Evolutionary conservation across 2,329 filamentous ascomycete species (phyloP), one percentile per base, ranked within the genome.

Genomic region (Colletotrichum higginsianum): DNA sequence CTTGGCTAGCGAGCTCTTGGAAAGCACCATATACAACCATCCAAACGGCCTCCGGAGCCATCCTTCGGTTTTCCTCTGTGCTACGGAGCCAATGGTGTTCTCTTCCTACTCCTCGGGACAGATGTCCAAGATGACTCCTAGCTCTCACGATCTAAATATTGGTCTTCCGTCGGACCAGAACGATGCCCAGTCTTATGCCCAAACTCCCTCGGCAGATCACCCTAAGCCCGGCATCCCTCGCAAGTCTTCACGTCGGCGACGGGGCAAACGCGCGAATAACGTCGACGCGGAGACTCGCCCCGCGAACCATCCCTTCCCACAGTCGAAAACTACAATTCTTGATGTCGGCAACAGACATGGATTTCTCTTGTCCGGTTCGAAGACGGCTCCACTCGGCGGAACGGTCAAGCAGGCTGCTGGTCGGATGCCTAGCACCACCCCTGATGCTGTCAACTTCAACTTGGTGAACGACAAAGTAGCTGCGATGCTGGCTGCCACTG

Each of bases 401-500:
- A 15, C 47, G 4, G 15, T 30, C 21, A 63, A 62, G n/a, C 26
- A 69, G 52, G 40, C 46, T 26, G 47, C 40, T 42, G n/a, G 30
- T 16, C 44, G 9, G 21, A 53, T 42, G 18, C 50, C 40, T n/a
- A 35, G 30, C 42, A 30, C 42, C 7, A 18, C 35, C 38, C 35
- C 26, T 15, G n/a, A 42, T 23, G 13, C 35, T n/a, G 49, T 42
- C 55, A 49, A 69, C 23, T 67, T 77, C 16, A 75, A 78, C 4
- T 75, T 79, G 35, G 77, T 83, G 40, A 77, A 78, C 35, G 67
- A 78, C n/a, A 83, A 84, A 67, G 73, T 82, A 13, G 64, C 66
- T 5, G 78, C 78, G 15, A 84, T 84, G 81, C 73, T 84, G 30
- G 79, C 81, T 13, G 80, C 81, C 7, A 81, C 78, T 2, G 70